Percentiles rank a stretch among this genome's conserved stretches.
Conservation (phyloP, 116 monocot species). For the Zostera marina region DNA sequence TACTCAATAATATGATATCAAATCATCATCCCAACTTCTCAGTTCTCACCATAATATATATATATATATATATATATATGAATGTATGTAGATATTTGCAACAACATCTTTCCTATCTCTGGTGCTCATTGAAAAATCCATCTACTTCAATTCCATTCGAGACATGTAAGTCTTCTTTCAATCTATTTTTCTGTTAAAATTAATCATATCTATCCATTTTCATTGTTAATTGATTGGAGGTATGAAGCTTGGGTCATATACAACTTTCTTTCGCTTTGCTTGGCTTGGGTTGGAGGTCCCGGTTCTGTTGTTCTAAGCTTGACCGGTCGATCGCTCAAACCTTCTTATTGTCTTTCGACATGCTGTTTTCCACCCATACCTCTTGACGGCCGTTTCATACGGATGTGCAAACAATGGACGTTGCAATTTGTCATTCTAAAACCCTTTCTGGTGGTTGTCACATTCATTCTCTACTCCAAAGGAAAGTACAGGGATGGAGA, state of each 20-base stretch:
- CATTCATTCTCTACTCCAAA: constrained; percentile 86
- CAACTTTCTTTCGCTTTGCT: constrained; percentile 95
- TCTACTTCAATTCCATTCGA: constrained; percentile 84
- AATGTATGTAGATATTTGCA: constrained; percentile 61
- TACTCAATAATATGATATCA: too few species aligned
- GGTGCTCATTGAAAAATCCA: constrained; percentile 47
- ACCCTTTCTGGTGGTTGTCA: constrained; percentile 82
- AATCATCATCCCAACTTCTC: too few species aligned
- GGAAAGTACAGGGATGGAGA: constrained; percentile 89
- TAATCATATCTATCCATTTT: too few species aligned
- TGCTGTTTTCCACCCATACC: constrained; percentile 91
- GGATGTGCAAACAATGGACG: constrained; percentile 84
- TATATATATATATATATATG: too few species aligned
- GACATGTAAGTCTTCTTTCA: constrained; percentile 68
- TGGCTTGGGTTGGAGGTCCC: constrained; percentile 98
- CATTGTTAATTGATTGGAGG: too few species aligned
- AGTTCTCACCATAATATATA: too few species aligned
- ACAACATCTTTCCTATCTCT: constrained; percentile 91
- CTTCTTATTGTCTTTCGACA: constrained; percentile 86
- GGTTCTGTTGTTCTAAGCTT: constrained; percentile 85
- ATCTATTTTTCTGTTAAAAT: too few species aligned
- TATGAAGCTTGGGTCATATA: constrained; percentile 99
- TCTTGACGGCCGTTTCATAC: constrained; percentile 92
- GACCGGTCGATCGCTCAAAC: constrained; percentile 68
- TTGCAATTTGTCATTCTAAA: constrained; percentile 96